These are phyloP conservation scores for Seiridium cupressi DNA, from an alignment of 2,329 filamentous ascomycete species.

Conservation along the genomic window DNA sequence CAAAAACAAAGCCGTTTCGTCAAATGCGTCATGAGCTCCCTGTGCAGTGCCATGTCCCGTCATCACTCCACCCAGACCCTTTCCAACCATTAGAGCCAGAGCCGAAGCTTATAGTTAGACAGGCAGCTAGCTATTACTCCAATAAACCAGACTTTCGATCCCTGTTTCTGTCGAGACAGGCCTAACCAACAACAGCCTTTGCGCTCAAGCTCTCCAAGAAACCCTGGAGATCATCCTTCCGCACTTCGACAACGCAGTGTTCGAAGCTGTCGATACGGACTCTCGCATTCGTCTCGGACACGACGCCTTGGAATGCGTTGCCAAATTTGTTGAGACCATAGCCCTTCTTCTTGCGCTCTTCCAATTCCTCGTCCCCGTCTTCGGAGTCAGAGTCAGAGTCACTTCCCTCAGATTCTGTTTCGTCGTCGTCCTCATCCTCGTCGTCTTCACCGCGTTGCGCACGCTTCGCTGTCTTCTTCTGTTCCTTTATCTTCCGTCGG, in stretches of 20 bases:
- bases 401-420: slow-evolving; percentile 50
- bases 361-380: slow-evolving; percentile 54
- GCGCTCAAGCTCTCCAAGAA: slow-evolving; percentile 91
- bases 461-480: slow-evolving; percentile 59
- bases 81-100: neutral
- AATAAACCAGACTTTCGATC: neutral
- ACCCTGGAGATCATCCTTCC: slow-evolving; percentile 86
- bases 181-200: slow-evolving; percentile 74
- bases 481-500: slow-evolving; percentile 52
- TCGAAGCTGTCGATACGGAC: slow-evolving; percentile 96
- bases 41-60: slow-evolving; percentile 8
- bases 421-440: slow-evolving; percentile 47
- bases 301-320: slow-evolving; percentile 92
- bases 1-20: neutral
- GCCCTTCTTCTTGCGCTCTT: slow-evolving; percentile 55
- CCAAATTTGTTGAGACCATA: slow-evolving; percentile 88
- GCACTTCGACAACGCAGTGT: slow-evolving; percentile 95
- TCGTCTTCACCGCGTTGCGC: slow-evolving; percentile 44
- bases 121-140: neutral
- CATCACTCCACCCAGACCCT: neutral
- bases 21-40: slow-evolving; percentile 3
- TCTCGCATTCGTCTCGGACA: slow-evolving; percentile 83
- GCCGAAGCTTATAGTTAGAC: neutral
- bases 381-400: slow-evolving; percentile 50
- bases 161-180: neutral